phyloP scores from a whole-genome alignment of 2,329 filamentous ascomycete species.

The Epicoccum nigrum region DNA sequence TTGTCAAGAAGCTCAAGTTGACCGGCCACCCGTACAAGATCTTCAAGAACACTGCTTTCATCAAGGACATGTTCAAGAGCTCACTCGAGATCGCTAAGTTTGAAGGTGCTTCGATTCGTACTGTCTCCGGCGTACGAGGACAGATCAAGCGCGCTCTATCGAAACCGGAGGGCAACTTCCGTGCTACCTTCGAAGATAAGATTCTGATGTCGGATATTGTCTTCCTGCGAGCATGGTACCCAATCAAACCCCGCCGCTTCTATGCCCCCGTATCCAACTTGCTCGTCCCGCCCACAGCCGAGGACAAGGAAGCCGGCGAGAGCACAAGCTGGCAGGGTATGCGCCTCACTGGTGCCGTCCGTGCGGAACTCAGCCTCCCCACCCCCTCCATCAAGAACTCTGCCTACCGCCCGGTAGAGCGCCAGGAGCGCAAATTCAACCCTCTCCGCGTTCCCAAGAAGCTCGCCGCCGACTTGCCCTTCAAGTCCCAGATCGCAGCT shows the following conservation, averaged over 20 bases:
- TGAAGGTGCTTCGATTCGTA: constrained; percentile 93
- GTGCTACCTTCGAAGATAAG: constrained; percentile 98
- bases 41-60: constrained; percentile 98
- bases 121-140: constrained; percentile 91
- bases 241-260: constrained; percentile 91
- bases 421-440: constrained; percentile 58
- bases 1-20: constrained; percentile 99
- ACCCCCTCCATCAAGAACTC: constrained; percentile 85
- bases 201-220: constrained; percentile 96
- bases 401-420: constrained; percentile 72
- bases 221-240: constrained; percentile 96
- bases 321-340: constrained; percentile 77
- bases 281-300: constrained; percentile 61
- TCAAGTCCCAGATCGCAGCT: constrained; percentile 85
- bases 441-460: constrained; percentile 76
- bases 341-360: constrained; percentile 91
- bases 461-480: constrained; percentile 83
- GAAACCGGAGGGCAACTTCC: constrained; percentile 94
- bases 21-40: constrained; percentile 95
- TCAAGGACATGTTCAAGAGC: constrained; percentile 97
- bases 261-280: constrained; percentile 97
- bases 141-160: constrained; percentile 95
- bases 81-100: constrained; percentile 97
- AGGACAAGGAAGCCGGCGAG: constrained; percentile 40
- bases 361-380: constrained; percentile 73